Evolutionary conservation across 768 basidiomycete species (phyloP), one percentile per base, ranked within the genome.

Genomic region (Termitomyces titanicus): DNA sequence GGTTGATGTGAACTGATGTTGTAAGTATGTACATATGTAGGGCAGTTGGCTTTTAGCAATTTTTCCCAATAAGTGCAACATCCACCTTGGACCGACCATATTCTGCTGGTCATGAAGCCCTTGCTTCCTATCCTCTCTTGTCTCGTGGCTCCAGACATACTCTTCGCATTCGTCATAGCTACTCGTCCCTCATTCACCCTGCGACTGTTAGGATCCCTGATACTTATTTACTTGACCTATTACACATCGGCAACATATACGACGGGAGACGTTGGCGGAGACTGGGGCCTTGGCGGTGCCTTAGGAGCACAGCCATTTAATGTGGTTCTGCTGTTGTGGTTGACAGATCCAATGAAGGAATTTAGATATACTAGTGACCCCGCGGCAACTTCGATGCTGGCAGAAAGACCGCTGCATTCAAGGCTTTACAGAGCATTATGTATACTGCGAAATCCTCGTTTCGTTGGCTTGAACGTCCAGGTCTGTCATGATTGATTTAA

Each of bases 401-500:
- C 25, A 25, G 31, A 51, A 39, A 43, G 9, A 15, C 38, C 50
- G 7, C 18, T 51, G 15, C 4, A 3, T 20, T 12, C 17, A n/a
- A 40, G 25, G n/a, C 24, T 51, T 6, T 51, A 51, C n/a, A 20
- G 42, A 2, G 24, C 50, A 9, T 29, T 51, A 15, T 51, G 50
- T 24, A 51, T 51, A 40, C 50, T 51, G 3, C 3, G 39, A 15
- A 51, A 51, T 25, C 27, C 39, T 31, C 38, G 50, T 8, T 51
- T 40, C n/a, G 42, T 51, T 51, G 50, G 50, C n/a, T 42, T 51
- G 39, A 51, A 51, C 25, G 50, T 43, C 29, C 25, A 51, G 50
- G 50, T n/a, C n/a, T n/a, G n/a, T n/a, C n/a, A n/a, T n/a, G n/a
- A n/a, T 15, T 7, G 8, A 12, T 45, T 20, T 45, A 25, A 8